Percentiles rank a stretch among this genome's conserved stretches.
phyloP scores from a whole-genome alignment of 2,329 filamentous ascomycete species.

The Fusarium musae region DNA sequence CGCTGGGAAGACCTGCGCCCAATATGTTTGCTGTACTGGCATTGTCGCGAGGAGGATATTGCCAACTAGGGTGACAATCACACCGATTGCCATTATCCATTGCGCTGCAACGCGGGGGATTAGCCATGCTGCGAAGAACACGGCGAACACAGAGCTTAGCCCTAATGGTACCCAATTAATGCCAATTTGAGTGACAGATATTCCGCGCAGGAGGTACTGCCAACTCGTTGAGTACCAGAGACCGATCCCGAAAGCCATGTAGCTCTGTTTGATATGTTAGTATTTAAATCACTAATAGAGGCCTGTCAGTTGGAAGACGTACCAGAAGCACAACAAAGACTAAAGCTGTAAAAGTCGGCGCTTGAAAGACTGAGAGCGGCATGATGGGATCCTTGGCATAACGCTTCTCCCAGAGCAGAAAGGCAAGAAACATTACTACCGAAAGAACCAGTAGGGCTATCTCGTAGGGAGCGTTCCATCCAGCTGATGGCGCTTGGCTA shows the following conservation, averaged over 20 bases:
- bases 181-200: constrained; percentile 44
- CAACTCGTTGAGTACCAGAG: constrained; percentile 61
- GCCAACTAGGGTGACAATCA: constrained; percentile 19
- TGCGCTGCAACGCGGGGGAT: constrained; percentile 59
- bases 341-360: constrained; percentile 56
- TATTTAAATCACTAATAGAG: too few relatives aligned
- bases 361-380: constrained; percentile 57
- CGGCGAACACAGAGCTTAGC: constrained; percentile 2
- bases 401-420: constrained; percentile 56
- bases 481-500: constrained; percentile 55
- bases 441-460: constrained; percentile 53
- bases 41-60: constrained; percentile 52
- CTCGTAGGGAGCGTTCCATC: constrained; percentile 57
- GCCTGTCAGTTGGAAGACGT: fast-evolving
- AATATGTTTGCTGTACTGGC: constrained; percentile 56
- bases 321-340: constrained; percentile 55
- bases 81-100: constrained; percentile 59
- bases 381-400: constrained; percentile 56
- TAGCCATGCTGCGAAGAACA: constrained; percentile 51
- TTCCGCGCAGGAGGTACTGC: constrained; percentile 56
- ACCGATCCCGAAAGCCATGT: constrained; percentile 60
- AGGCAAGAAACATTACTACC: constrained; percentile 42
- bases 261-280: constrained; percentile 41
- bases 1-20: constrained; percentile 55
- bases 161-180: constrained; percentile 8